Evolutionary conservation across 2,329 filamentous ascomycete species (phyloP), one percentile per base, ranked within the genome.

Genomic region (Ophiognomonia clavigignenti-juglandacearum): DNA sequence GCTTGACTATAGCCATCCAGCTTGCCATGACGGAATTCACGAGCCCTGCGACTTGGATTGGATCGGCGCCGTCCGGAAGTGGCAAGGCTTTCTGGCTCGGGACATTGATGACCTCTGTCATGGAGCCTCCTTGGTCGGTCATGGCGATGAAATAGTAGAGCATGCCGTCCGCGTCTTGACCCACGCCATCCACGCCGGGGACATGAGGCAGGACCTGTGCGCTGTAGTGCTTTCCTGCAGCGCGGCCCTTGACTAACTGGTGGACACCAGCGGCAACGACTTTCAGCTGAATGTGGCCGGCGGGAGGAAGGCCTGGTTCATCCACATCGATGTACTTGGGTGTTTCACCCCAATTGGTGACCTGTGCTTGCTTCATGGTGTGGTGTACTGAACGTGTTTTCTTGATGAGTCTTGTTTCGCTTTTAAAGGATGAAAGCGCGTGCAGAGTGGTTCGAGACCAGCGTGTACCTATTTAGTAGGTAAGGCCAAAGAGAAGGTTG

Each of bases 1-100:
- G 66, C 23, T 68, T 64, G 16, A 63, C 65, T 22, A 81, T 61
- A 4, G 74, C 77, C 75, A 80, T 77, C 77, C 76, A 81, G 39
- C 68, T 72, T 40, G 70, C 72, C 67, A 78, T 70, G n/a, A 70
- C 74, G 0, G 76, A 75, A 50, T 81, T 82, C 34, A 73, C 65
- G 42, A 74, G 62, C 1, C 68, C 74, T 0, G 77, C 78, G 18
- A 75, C 67, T 26, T 70, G 64, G 1, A 70, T 60, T 0, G 71
- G 65, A 54, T 78, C 71, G 8, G 72, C 65, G 6, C 61, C 66
- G 0, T 64, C 62, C 0, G 73, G 72, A 1, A 81, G 45, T 3
- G 66, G 20, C 1, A 46, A 41, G 20, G 31, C 29, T 18, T 9
- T 31, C 64, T 2, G 64, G 24, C 64, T 63, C 2, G 66, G 63